Conservation (phyloP, 306 rosid species). For the Vigna reflexopilosa region DNA sequence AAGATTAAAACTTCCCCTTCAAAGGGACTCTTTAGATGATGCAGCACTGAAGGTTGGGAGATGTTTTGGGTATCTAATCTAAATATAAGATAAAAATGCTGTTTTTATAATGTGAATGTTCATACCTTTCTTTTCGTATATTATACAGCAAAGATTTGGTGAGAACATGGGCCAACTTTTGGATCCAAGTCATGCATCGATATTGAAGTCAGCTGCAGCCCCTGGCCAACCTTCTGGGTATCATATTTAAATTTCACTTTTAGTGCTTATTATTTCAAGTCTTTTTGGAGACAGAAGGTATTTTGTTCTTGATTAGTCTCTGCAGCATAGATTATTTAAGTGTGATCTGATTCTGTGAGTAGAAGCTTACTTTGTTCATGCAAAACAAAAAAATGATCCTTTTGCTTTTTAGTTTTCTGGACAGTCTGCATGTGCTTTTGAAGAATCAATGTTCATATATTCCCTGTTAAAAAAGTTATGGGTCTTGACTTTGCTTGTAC, state of each 20-base stretch:
- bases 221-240: slow-evolving; percentile 96
- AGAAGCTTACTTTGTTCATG: slow-evolving; percentile 11
- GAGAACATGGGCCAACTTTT: slow-evolving; percentile 91
- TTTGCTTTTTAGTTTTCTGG: slow-evolving; percentile 12
- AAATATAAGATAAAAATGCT: neutral
- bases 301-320: slow-evolving; percentile 9
- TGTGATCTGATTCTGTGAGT: slow-evolving; percentile 24
- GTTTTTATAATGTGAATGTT: slow-evolving; percentile 31
- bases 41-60: slow-evolving; percentile 79
- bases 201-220: slow-evolving; percentile 88
- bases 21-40: slow-evolving; percentile 93
- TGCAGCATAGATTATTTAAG: slow-evolving; percentile 17
- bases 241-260: slow-evolving; percentile 29
- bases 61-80: slow-evolving; percentile 32
- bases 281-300: slow-evolving; percentile 22
- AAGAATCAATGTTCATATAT: neutral
- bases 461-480: slow-evolving; percentile 10
- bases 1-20: slow-evolving; percentile 81
- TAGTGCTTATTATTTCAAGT: slow-evolving; percentile 18
- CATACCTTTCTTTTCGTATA: slow-evolving; percentile 43
- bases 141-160: slow-evolving; percentile 84
- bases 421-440: slow-evolving; percentile 28
- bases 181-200: slow-evolving; percentile 85
- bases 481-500: slow-evolving; percentile 44
- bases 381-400: neutral